phyloP scores from a whole-genome alignment of 2,329 filamentous ascomycete genomes.

The Xylaria sp. region DNA sequence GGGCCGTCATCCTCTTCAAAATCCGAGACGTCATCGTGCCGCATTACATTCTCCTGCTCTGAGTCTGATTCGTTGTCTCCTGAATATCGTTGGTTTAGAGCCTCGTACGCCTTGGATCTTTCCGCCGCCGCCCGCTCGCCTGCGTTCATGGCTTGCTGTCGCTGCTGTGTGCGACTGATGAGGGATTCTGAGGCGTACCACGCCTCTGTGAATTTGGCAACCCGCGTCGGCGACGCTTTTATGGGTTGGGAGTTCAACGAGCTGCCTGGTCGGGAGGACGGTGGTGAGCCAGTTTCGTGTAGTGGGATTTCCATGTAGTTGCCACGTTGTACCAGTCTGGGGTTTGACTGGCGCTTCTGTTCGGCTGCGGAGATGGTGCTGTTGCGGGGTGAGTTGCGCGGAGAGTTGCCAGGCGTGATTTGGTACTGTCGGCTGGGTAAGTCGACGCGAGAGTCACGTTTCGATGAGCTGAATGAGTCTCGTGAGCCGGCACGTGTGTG shows the following conservation, averaged over 20 bases:
- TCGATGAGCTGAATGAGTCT: slow-evolving; percentile 58
- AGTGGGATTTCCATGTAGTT: slow-evolving; percentile 59
- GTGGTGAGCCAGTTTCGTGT: slow-evolving; percentile 44
- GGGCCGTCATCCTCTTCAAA: slow-evolving; percentile 50
- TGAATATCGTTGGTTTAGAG: slow-evolving; percentile 52
- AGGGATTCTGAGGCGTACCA: slow-evolving; percentile 62
- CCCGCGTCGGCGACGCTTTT: slow-evolving; percentile 45
- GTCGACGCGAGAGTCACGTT: slow-evolving; percentile 58
- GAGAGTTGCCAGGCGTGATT: slow-evolving; percentile 49
- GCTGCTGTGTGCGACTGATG: slow-evolving; percentile 59
- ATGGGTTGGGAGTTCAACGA: slow-evolving; percentile 31
- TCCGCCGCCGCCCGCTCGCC: slow-evolving; percentile 37
- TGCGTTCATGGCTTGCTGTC: slow-evolving; percentile 51
- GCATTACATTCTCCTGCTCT: slow-evolving; percentile 37
- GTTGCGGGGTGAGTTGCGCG: slow-evolving; percentile 44
- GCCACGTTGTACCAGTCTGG: slow-evolving; percentile 44
- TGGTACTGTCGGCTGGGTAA: slow-evolving; percentile 64
- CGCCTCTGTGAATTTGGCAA: slow-evolving; percentile 58
- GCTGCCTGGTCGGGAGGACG: slow-evolving; percentile 35
- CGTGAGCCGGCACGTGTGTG: slow-evolving; percentile 73
- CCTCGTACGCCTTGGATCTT: slow-evolving; percentile 48
- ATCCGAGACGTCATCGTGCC: slow-evolving; percentile 43
- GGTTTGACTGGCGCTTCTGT: slow-evolving; percentile 55
- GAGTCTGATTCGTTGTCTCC: slow-evolving; percentile 31
- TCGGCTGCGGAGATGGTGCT: slow-evolving; percentile 50